phyloP scores from a whole-genome alignment of 2,329 filamentous ascomycete genomes.

The Didymella exigua region DNA sequence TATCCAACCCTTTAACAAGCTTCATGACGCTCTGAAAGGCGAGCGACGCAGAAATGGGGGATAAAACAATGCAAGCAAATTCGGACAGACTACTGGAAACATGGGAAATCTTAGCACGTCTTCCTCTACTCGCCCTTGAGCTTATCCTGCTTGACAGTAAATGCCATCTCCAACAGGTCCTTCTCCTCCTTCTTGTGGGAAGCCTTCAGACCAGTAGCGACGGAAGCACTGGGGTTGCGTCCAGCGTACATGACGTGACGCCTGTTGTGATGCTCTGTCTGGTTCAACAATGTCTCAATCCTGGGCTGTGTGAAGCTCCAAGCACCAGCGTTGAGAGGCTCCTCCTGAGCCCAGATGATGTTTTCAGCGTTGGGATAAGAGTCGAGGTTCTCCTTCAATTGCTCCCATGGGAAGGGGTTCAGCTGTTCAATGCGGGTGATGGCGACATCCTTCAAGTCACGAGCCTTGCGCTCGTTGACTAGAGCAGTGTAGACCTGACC shows the following conservation, averaged over 20 bases:
- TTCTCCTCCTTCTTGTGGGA: constrained; percentile 91
- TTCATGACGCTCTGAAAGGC: constrained; percentile 9
- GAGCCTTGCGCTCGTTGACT: constrained; percentile 85
- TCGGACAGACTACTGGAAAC: constrained; percentile 14
- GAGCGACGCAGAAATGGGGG: constrained; percentile 18
- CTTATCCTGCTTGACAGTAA: constrained; percentile 67
- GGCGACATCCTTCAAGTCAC: constrained; percentile 87
- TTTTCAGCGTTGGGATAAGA: constrained; percentile 96
- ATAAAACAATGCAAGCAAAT: constrained; percentile 27
- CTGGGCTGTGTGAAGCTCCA: constrained; percentile 98
- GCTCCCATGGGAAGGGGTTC: constrained; percentile 98
- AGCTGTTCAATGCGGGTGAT: constrained; percentile 97
- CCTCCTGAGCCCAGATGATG: constrained; percentile 96
- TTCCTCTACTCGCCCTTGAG: constrained; percentile 65
- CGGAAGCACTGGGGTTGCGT: constrained; percentile 88
- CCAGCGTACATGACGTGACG: constrained; percentile 98
- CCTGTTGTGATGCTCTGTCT: constrained; percentile 89
- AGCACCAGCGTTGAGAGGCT: constrained; percentile 94
- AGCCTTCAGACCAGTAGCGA: constrained; percentile 90
- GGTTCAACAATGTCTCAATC: constrained; percentile 93
- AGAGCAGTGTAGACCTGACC: constrained; percentile 93
- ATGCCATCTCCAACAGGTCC: constrained; percentile 73
- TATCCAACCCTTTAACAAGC: constrained; percentile 20
- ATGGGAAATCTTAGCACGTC: constrained; percentile 2
- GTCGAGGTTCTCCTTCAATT: constrained; percentile 95